Evolutionary conservation across 306 rosid species (phyloP), one percentile per base, ranked within the genome.

Genomic region (Medicago ruthenica): DNA sequence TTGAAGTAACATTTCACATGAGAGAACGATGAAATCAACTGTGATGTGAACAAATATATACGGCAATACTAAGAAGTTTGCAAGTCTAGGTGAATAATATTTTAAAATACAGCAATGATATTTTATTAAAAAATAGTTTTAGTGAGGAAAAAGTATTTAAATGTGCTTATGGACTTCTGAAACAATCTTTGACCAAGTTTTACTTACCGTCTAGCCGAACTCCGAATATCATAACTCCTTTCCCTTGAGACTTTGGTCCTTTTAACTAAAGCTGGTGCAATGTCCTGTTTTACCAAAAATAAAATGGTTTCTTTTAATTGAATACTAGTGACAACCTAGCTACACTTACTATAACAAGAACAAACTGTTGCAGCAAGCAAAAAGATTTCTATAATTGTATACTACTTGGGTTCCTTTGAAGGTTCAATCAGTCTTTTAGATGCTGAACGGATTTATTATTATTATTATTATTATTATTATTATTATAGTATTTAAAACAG

Each of bases 11-110:
- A 22, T 77, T 31, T 68, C 62, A 58, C 41, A 8, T 31, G 71
- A 45, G 47, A 45, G 70, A 24, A 22, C 36, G n/a, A n/a, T 60
- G 48, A 60, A 73, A 73, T 66, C 67, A 76, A 76, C 74, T 67
- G 8, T 20, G 66, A 54, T 3, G 7, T 37, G 8, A 64, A 21
- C 22, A 57, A 60, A 66, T 40, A 75, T 51, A 71, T 51, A 1
- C n/a, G 13, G 40, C 42, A 67, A 44, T 64, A 8, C 7, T 45
- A 4, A 8, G 17, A 21, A 67, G 11, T 36, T 36, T 36, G 4
- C 24, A 62, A 62, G 22, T 62, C 68, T 62, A 62, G 12, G 13
- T 36, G 45, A 18, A 62, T 34, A 36, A 62, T 34, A 62, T 60
- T 60, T 60, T 20, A 60, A 6, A 60, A 45, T 27, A 24, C 11